phyloP scores from a whole-genome alignment of 148 eudicot genomes.

The Rhododendron vialii region DNA sequence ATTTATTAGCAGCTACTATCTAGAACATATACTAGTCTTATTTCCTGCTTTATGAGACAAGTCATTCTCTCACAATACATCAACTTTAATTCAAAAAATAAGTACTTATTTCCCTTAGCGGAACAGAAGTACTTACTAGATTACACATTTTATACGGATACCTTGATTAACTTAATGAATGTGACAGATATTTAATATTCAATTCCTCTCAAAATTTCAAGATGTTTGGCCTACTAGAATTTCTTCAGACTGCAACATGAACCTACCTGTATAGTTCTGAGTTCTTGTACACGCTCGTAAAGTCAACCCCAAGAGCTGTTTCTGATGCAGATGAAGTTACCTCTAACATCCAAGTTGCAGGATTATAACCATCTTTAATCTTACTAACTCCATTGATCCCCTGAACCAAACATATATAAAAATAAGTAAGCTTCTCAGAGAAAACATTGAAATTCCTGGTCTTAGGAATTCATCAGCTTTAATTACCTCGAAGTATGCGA shows the following conservation, averaged over 20 bases:
- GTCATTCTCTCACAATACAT: too few species aligned
- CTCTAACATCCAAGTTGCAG: constrained; percentile 72
- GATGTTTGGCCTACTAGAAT: neutral
- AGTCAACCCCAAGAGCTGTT: constrained; percentile 31
- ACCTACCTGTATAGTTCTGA: constrained; percentile 40
- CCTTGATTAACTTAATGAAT: too few species aligned
- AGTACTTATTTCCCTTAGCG: too few species aligned
- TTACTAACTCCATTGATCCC: constrained; percentile 38
- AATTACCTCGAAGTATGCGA: constrained; percentile 48
- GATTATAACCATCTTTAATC: constrained; percentile 55
- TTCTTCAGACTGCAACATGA: neutral
- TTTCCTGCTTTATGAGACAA: too few species aligned
- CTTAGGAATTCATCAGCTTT: neutral
- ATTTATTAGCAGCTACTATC: neutral
- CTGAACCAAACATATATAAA: constrained; percentile 10
- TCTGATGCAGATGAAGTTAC: constrained; percentile 45
- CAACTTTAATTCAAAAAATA: too few species aligned
- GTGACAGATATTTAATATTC: too few species aligned
- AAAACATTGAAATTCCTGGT: neutral
- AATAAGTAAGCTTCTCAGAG: neutral
- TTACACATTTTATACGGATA: too few species aligned
- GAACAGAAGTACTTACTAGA: too few species aligned
- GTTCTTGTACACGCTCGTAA: constrained; percentile 37
- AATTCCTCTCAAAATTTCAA: neutral
- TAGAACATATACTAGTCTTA: too few species aligned